Percentiles rank a stretch among this genome's conserved stretches.
Conservation (phyloP, 1,284 basidiomycete genomes). For the Cryptococcus amylolentus region DNA sequence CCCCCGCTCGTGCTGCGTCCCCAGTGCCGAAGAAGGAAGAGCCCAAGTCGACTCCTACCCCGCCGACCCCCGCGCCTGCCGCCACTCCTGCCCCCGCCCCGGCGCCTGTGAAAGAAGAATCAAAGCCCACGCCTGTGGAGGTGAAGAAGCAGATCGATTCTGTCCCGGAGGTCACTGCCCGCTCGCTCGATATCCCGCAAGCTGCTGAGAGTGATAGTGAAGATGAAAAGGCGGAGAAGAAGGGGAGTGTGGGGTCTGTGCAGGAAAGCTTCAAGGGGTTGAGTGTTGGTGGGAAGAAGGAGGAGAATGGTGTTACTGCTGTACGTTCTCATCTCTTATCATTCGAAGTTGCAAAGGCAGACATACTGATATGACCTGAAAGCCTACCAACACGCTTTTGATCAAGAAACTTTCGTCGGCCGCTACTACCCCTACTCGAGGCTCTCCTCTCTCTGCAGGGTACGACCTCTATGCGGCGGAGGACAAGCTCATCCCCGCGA, state of each 20-base stretch:
- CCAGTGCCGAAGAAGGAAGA: constrained; percentile 5
- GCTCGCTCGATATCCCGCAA: constrained; percentile 42
- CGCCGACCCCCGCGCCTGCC: constrained; percentile 8
- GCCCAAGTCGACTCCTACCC: constrained; percentile 1
- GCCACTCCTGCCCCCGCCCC: constrained; percentile 7
- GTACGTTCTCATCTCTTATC: background rate
- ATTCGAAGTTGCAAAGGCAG: background rate
- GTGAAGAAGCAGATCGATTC: constrained; percentile 18
- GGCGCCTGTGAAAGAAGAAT: constrained; percentile 15
- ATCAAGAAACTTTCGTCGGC: constrained; percentile 81
- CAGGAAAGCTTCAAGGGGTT: background rate
- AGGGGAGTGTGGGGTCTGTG: background rate
- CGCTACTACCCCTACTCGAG: constrained; percentile 83
- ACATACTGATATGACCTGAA: background rate
- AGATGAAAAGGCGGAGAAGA: constrained; percentile 10
- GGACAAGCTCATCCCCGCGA: constrained; percentile 70
- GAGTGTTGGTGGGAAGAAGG: background rate
- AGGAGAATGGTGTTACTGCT: background rate
- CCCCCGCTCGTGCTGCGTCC: constrained; percentile 12
- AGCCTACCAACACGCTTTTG: constrained; percentile 56
- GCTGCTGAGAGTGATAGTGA: constrained; percentile 33
- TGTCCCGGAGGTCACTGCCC: constrained; percentile 26
- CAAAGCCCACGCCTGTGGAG: constrained; percentile 10
- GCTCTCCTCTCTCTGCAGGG: constrained; percentile 81
- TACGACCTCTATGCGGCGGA: constrained; percentile 92